Conservation (phyloP, 78 protist genomes). For the Reticulomyxa filosa region DNA sequence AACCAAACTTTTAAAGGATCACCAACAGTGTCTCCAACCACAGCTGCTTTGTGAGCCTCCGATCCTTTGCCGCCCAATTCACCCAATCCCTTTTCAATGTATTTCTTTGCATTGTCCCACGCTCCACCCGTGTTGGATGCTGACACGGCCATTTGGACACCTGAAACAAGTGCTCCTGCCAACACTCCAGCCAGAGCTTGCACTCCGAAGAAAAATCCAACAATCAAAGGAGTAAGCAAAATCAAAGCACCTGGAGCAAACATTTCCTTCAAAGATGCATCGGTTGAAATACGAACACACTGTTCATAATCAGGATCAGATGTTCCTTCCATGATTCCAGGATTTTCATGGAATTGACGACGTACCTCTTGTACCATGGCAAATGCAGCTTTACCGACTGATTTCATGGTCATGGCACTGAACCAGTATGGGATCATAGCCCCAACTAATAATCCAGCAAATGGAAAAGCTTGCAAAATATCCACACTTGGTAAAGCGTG, state of each 20-base stretch:
- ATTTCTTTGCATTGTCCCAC: conserved; percentile 63
- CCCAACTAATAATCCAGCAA: conserved; percentile 37
- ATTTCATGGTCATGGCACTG: conserved; percentile 42
- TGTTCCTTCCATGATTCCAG: conserved; percentile 14
- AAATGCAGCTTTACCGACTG: conserved; percentile 42
- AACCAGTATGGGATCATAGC: conserved; percentile 42
- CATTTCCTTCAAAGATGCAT: conserved; percentile 30
- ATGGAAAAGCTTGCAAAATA: conserved; percentile 1
- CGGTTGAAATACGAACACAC: conserved; percentile 32
- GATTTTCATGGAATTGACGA: conserved; percentile 28
- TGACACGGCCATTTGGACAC: conserved; percentile 31
- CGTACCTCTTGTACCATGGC: conserved; percentile 33
- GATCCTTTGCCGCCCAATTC: conserved; percentile 16
- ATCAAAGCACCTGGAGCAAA: conserved; percentile 24
- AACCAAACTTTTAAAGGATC: conserved; percentile 46
- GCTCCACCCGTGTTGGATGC: conserved; percentile 44
- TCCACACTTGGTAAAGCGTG: neutral
- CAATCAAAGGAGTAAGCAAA: conserved; percentile 28
- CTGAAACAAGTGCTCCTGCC: conserved; percentile 33
- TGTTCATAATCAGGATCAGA: conserved; percentile 5
- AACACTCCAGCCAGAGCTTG: conserved; percentile 16
- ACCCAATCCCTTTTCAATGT: conserved; percentile 23
- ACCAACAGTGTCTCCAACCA: conserved; percentile 58
- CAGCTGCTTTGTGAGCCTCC: conserved; percentile 35
- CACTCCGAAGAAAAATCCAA: conserved; percentile 24